Evolutionary conservation across 2,329 filamentous ascomycete species (phyloP).

Genomic region (Aspergillus oerlinghausenensis): DNA sequence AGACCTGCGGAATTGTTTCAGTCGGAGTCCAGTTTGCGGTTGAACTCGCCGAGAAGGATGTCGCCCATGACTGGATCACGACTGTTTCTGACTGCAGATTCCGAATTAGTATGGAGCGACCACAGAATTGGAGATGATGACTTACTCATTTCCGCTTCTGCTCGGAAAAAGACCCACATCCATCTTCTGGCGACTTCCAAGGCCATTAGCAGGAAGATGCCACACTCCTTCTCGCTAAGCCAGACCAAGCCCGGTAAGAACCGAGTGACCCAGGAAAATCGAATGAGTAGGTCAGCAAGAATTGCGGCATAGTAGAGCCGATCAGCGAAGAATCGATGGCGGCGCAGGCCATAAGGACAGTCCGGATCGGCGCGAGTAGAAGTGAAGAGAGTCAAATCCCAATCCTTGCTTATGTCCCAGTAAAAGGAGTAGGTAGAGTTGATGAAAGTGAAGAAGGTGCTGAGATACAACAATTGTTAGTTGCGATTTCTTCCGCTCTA

Average conservation of each 20-base stretch:
- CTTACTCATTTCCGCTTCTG: constrained; percentile 88
- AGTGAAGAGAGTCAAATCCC: constrained; percentile 84
- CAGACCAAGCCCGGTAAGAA: constrained; percentile 76
- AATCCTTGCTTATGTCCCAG: constrained; percentile 96
- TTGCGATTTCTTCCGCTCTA: not conserved
- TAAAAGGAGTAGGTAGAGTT: constrained; percentile 97
- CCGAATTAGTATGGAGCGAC: constrained; percentile 6
- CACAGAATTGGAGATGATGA: constrained; percentile 15
- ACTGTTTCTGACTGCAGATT: constrained; percentile 47
- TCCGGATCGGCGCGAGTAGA: constrained; percentile 55
- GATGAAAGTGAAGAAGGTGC: constrained; percentile 68
- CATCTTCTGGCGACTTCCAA: constrained; percentile 84
- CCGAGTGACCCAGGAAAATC: constrained; percentile 90
- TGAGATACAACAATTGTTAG: constrained; percentile 30
- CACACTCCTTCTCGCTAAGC: constrained; percentile 79
- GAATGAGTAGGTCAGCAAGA: constrained; percentile 69
- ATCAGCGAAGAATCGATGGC: constrained; percentile 67
- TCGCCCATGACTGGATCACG: constrained; percentile 59
- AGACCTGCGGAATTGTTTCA: constrained; percentile 17
- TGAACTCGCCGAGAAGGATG: constrained; percentile 69
- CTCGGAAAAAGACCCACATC: constrained; percentile 95
- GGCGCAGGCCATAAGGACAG: constrained; percentile 72
- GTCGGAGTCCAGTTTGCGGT: constrained; percentile 62
- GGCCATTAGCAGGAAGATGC: constrained; percentile 81
- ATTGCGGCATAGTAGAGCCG: constrained; percentile 81